A percentile compares a stretch with the other conserved stretches of the same genome.
phyloP scores from a whole-genome alignment of 345 rosid species.

The Isatis tinctoria region DNA sequence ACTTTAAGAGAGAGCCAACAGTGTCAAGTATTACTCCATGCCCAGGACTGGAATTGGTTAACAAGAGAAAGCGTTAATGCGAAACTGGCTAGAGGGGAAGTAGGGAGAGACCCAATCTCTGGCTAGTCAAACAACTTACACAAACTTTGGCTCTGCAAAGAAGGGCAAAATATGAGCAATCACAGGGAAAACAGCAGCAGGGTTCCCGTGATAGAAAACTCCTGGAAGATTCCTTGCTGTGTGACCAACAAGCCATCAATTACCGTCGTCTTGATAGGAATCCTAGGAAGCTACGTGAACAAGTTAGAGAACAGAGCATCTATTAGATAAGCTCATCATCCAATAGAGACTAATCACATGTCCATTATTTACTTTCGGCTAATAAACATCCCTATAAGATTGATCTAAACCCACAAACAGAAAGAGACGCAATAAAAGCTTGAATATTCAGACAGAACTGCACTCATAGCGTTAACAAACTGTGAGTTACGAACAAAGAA shows the following conservation, averaged over 20 bases:
- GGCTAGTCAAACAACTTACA: conserved; percentile 38
- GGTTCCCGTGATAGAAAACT: conserved; percentile 35
- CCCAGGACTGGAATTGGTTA: conserved; percentile 43
- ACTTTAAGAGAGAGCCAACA: conserved; percentile 69
- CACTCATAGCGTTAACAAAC: too few relatives aligned
- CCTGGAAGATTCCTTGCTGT: conserved; percentile 94
- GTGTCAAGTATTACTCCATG: conserved; percentile 82
- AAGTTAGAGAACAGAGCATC: neutral
- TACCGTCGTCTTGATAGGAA: conserved; percentile 86
- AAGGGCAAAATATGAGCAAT: too few relatives aligned
- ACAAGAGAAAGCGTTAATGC: conserved; percentile 5
- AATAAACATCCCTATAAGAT: too few relatives aligned
- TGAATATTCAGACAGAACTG: too few relatives aligned
- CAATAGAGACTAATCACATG: too few relatives aligned
- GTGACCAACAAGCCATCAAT: conserved; percentile 98
- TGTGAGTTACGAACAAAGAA: too few relatives aligned
- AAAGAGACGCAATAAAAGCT: too few relatives aligned
- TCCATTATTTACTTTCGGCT: too few relatives aligned
- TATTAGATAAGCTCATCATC: neutral
- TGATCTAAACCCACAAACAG: too few relatives aligned
- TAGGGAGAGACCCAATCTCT: too few relatives aligned
- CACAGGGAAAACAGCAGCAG: too few relatives aligned
- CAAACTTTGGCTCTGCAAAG: conserved; percentile 71
- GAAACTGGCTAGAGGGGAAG: too few relatives aligned
- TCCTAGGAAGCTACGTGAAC: conserved; percentile 67